Evolutionary conservation across 148 eudicot species (phyloP), one percentile per base, ranked within the genome.

Genomic region (Silene uniflora): DNA sequence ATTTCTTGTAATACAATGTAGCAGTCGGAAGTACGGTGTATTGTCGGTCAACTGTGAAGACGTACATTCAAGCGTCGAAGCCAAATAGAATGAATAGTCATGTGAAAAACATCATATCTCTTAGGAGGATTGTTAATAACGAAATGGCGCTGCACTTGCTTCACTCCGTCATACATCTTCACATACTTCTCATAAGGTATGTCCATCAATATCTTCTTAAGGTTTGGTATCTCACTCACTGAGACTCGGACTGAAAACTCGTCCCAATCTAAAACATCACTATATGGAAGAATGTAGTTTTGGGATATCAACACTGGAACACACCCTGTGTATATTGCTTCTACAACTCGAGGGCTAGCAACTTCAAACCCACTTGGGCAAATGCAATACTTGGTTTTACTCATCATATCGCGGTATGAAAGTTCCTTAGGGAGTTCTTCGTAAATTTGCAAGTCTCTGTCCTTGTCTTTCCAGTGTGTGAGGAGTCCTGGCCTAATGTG

Each of bases 291-390:
- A 10, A 89, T 64, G n/a, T 88, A 93, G 47, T 84, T 35, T 62
- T 91, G 84, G 0, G 97, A 87, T 44, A 93, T 88, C 84, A 93
- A 74, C 11, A 93, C 95, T 0, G 97, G 98, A 55, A 93, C 95
- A 67, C 97, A 93, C 7, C 76, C 97, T 8, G 88, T 87, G 65
- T 91, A 90, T 5, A 93, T 87, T 6, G 98, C 93, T 77, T 93
- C 98, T 13, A 85, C 95, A 14, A 93, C 74, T 71, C 98, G 86
- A 0, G 97, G 98, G 66, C 97, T 91, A 1, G 98, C 97, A 22
- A 91, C 98, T 69, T 93, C 98, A 55, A 67, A 85, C 23, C 97
- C 98, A 73, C 98, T 93, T 0, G 98, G 98, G 74, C 97, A 91
- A 29, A 91, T 66, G 76, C 98, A 93, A 61, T 27, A 93, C 82